A percentile compares a stretch with the other conserved stretches of the same genome.
Conservation (phyloP, 352 stramenopile genomes). For the Phytophthora pinifolia region DNA sequence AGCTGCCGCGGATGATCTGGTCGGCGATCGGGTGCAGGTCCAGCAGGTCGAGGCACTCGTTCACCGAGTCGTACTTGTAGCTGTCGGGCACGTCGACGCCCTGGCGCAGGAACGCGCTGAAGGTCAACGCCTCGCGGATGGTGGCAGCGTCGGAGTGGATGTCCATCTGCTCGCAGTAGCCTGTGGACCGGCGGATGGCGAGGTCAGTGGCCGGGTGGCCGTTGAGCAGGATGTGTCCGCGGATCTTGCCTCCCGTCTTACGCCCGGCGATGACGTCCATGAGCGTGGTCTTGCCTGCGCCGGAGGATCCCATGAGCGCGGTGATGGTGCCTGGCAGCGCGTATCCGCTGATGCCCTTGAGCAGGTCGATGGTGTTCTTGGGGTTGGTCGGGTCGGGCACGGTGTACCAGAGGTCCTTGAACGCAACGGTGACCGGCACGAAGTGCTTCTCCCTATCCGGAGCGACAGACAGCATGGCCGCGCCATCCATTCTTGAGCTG, state of each 20-base stretch:
- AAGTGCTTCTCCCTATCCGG: slow-evolving; percentile 9
- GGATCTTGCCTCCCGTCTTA: slow-evolving; percentile 19
- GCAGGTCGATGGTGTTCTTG: slow-evolving; percentile 21
- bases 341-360: slow-evolving; percentile 22
- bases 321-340: slow-evolving; percentile 19
- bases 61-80: slow-evolving; percentile 4
- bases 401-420: slow-evolving; percentile 24
- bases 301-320: slow-evolving; percentile 21
- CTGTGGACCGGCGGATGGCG: slow-evolving; percentile 48
- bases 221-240: slow-evolving; percentile 15
- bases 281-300: slow-evolving; percentile 21
- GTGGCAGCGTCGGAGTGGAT: slow-evolving; percentile 58
- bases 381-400: slow-evolving; percentile 19
- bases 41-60: neutral
- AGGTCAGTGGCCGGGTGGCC: slow-evolving; percentile 48
- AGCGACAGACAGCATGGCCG: slow-evolving; percentile 5
- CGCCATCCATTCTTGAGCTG: neutral
- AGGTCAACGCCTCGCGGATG: slow-evolving; percentile 51
- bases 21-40: slow-evolving; percentile 23
- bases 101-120: slow-evolving; percentile 18
- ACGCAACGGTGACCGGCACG: slow-evolving; percentile 14
- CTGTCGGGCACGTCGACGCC: slow-evolving; percentile 25
- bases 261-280: slow-evolving; percentile 26
- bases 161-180: slow-evolving; percentile 83
- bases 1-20: slow-evolving; percentile 23